Conservation (phyloP, 176 grass and related monocot genomes). For the Bonia amplexicaulis region DNA sequence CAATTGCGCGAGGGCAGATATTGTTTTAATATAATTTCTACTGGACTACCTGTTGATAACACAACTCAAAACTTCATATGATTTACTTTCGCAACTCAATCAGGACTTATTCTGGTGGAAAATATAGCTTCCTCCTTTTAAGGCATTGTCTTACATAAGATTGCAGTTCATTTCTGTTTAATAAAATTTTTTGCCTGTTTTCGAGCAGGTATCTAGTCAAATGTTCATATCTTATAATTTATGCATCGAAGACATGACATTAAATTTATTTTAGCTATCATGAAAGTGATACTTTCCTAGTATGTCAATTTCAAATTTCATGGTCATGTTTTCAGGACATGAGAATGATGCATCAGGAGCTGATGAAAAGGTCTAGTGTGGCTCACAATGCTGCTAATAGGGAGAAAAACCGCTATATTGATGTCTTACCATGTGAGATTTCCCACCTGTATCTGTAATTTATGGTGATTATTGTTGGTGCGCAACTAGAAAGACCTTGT, state of each 20-base stretch:
- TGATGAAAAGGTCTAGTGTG: constrained; percentile 22
- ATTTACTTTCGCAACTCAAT: not conserved
- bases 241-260: not conserved
- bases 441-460: constrained; percentile 9
- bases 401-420: constrained; percentile 73
- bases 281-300: not conserved
- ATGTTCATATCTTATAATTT: not conserved
- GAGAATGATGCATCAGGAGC: not conserved
- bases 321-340: constrained; percentile 22
- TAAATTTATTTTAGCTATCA: not conserved
- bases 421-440: constrained; percentile 81
- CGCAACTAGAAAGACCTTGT: not conserved
- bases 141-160: not conserved
- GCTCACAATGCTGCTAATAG: constrained; percentile 60
- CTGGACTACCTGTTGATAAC: not conserved
- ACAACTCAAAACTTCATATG: not conserved
- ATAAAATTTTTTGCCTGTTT: not conserved
- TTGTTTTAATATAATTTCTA: not conserved
- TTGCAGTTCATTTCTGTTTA: constrained; percentile 6
- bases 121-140: not conserved
- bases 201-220: not conserved
- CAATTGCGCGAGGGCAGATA: not conserved
- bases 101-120: not conserved
- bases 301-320: constrained; percentile 12
- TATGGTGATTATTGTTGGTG: not conserved